Percentiles rank a stretch among this genome's conserved stretches.
These are phyloP conservation scores for Metroxylon sagu DNA, from an alignment of 176 grass and related monocot species.

Conservation along the genomic window DNA sequence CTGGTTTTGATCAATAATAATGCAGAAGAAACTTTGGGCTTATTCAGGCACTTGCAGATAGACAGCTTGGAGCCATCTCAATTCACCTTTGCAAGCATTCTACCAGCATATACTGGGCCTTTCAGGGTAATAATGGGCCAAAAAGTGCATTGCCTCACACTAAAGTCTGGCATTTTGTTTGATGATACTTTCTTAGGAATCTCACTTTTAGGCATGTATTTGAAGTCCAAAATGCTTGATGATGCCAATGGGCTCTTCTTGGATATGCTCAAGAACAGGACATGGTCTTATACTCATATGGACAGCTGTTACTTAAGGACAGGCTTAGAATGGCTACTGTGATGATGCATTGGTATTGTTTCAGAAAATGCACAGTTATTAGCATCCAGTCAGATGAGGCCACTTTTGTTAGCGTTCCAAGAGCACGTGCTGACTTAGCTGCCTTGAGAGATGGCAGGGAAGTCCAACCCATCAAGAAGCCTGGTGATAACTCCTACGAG, in stretches of 20 bases:
- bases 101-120: slow-evolving; percentile 37
- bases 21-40: slow-evolving; percentile 33
- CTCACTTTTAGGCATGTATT: slow-evolving; percentile 43
- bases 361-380: slow-evolving; percentile 41
- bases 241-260: slow-evolving; percentile 41
- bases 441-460: slow-evolving; percentile 35
- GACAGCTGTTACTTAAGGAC: slow-evolving; percentile 63
- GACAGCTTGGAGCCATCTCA: slow-evolving; percentile 39
- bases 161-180: slow-evolving; percentile 49
- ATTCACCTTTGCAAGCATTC: slow-evolving; percentile 50
- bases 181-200: slow-evolving; percentile 38
- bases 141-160: slow-evolving; percentile 38
- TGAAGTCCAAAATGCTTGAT: slow-evolving; percentile 50
- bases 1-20: slow-evolving; percentile 40
- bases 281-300: slow-evolving; percentile 27
- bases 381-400: slow-evolving; percentile 38
- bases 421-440: slow-evolving; percentile 46
- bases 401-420: slow-evolving; percentile 54
- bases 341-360: slow-evolving; percentile 45
- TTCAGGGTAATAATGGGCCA: slow-evolving; percentile 30
- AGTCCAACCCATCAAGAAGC: slow-evolving; percentile 45
- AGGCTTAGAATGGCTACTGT: slow-evolving; percentile 68
- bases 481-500: slow-evolving; percentile 43
- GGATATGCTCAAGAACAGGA: slow-evolving; percentile 41
- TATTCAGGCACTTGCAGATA: slow-evolving; percentile 35